These are phyloP conservation scores for Xylaria sp. DNA, from an alignment of 2,329 filamentous ascomycete species.

Conservation along the genomic window DNA sequence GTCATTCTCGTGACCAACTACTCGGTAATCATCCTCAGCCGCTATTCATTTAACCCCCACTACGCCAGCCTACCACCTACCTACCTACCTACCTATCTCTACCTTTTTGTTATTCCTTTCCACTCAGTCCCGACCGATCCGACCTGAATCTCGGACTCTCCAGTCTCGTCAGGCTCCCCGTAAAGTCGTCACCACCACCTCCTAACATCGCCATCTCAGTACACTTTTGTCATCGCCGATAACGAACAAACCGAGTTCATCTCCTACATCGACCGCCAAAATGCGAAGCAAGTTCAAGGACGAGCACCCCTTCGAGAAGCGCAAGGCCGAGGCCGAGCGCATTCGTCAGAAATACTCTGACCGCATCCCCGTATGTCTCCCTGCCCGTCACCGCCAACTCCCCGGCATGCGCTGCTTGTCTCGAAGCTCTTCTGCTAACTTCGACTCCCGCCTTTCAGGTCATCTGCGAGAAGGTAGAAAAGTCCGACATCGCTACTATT, in stretches of 20 bases:
- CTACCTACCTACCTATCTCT: not conserved
- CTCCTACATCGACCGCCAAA: slow-evolving; percentile 55
- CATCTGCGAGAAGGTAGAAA: slow-evolving; percentile 99
- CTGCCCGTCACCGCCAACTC: slow-evolving; percentile 12
- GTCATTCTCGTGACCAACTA: slow-evolving; percentile 32
- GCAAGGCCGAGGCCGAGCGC: slow-evolving; percentile 99
- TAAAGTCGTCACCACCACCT: not conserved
- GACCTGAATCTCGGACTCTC: slow-evolving; percentile 6
- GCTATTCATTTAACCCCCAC: not conserved
- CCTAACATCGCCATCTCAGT: slow-evolving; percentile 23
- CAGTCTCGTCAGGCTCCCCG: not conserved
- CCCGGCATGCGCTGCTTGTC: slow-evolving; percentile 6
- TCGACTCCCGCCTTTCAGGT: slow-evolving; percentile 67
- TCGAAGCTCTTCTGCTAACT: slow-evolving; percentile 40
- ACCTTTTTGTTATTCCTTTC: not conserved
- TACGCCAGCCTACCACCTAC: not conserved
- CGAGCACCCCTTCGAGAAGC: slow-evolving; percentile 99
- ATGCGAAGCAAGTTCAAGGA: slow-evolving; percentile 99
- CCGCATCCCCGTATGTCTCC: slow-evolving; percentile 87
- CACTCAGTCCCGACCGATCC: not conserved
- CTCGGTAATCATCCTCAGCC: not conserved
- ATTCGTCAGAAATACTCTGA: slow-evolving; percentile 99
- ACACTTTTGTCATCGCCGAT: slow-evolving; percentile 1
- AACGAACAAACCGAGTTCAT: slow-evolving; percentile 39
- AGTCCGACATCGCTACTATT: slow-evolving; percentile 98